phyloP scores from a whole-genome alignment of 2,329 filamentous ascomycete species.

The Polytolypa hystricis region DNA sequence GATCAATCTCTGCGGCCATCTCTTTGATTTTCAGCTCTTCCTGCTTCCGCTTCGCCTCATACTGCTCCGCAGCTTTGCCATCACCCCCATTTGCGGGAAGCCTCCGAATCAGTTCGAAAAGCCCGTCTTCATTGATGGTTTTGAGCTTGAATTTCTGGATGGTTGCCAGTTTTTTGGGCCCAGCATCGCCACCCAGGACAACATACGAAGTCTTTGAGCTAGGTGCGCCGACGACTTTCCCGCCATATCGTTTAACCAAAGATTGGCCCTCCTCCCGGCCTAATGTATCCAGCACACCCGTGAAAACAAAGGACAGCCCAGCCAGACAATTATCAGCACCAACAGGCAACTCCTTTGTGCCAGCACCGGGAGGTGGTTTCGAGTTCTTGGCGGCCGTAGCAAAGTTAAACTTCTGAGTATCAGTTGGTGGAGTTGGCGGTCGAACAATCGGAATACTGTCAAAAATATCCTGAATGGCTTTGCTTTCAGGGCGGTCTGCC shows the following conservation, averaged over 20 bases:
- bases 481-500: conserved; percentile 53
- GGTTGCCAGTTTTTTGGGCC: conserved; percentile 82
- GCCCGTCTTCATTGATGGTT: conserved; percentile 85
- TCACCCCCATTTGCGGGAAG: conserved; percentile 79
- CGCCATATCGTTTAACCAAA: conserved; percentile 86
- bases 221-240: conserved; percentile 74
- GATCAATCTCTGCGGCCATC: conserved; percentile 76
- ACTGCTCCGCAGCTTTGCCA: conserved; percentile 76
- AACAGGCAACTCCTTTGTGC: conserved; percentile 62
- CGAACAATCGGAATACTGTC: conserved; percentile 75
- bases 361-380: conserved; percentile 53
- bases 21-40: conserved; percentile 74
- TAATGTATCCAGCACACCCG: conserved; percentile 69
- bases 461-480: conserved; percentile 70
- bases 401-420: conserved; percentile 68
- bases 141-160: conserved; percentile 72
- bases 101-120: conserved; percentile 72
- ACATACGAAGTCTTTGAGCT: conserved; percentile 93
- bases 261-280: conserved; percentile 74
- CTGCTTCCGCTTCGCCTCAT: conserved; percentile 70
- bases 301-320: conserved; percentile 90
- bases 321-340: conserved; percentile 83
- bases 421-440: conserved; percentile 70
- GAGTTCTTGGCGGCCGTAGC: conserved; percentile 40
- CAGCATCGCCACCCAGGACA: conserved; percentile 80